These are phyloP conservation scores for Cyathus striatus DNA, from an alignment of 768 basidiomycete species.

Conservation along the genomic window DNA sequence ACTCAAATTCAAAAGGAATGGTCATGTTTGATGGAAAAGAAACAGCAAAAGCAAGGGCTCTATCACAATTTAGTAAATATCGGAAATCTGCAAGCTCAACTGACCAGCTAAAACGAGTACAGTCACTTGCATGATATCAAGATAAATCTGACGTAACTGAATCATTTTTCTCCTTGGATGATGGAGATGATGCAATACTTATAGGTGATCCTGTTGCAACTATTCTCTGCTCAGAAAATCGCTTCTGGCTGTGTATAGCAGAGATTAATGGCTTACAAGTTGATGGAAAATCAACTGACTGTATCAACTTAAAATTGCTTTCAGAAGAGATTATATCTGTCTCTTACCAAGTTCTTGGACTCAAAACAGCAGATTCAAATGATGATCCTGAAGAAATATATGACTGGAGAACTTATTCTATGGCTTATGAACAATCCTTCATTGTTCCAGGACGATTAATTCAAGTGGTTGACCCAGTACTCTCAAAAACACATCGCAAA, in stretches of 20 bases:
- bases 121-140: conserved; percentile 7
- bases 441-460: conserved; percentile 15
- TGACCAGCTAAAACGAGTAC: conserved; percentile 11
- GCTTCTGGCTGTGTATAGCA: conserved; percentile 20
- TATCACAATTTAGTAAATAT: conserved; percentile 8
- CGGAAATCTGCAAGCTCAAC: conserved; percentile 11
- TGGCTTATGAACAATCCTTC: conserved; percentile 9
- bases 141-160: neutral
- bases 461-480: conserved; percentile 17
- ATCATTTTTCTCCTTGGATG: neutral
- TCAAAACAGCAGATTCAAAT: conserved; percentile 10
- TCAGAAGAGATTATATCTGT: conserved; percentile 11
- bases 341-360: conserved; percentile 16
- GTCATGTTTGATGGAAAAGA: conserved; percentile 4
- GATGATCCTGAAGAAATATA: conserved; percentile 12
- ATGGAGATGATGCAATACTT: conserved; percentile 6
- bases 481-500: conserved; percentile 4
- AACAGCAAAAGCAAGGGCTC: conserved; percentile 7
- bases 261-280: conserved; percentile 18
- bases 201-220: conserved; percentile 18
- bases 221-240: conserved; percentile 13
- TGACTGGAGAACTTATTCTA: conserved; percentile 22
- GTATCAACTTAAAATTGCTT: conserved; percentile 11
- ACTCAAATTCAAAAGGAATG: neutral
- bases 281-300: conserved; percentile 9